These are phyloP conservation scores for Chrysosporium queenslandicum DNA, from an alignment of 2,329 filamentous ascomycete species.

Conservation along the genomic window DNA sequence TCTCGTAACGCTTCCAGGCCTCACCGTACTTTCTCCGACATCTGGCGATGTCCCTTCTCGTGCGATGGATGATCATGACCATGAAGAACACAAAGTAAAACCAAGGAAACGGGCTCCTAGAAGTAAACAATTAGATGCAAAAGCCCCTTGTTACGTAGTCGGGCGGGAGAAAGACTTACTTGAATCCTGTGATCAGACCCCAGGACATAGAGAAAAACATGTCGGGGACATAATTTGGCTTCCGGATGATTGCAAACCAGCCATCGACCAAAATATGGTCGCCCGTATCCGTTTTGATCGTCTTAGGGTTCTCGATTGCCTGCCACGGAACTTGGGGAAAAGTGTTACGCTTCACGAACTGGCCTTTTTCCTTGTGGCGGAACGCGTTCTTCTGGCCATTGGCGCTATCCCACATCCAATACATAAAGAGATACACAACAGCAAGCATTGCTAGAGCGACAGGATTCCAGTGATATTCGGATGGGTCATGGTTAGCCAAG, in stretches of 20 bases:
- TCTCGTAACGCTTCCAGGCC: slow-evolving; percentile 71
- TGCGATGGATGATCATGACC: slow-evolving; percentile 69
- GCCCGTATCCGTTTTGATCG: slow-evolving; percentile 60
- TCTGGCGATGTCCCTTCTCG: slow-evolving; percentile 61
- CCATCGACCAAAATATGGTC: slow-evolving; percentile 72
- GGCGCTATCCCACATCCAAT: slow-evolving; percentile 85
- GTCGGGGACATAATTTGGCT: slow-evolving; percentile 72
- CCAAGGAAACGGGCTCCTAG: slow-evolving; percentile 66
- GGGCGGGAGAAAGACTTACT: slow-evolving; percentile 17
- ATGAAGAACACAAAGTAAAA: slow-evolving; percentile 77
- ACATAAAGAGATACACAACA: slow-evolving; percentile 62
- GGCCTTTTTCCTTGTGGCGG: slow-evolving; percentile 66
- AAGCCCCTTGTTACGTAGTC: neutral
- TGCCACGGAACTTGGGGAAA: slow-evolving; percentile 86
- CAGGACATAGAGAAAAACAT: slow-evolving; percentile 65
- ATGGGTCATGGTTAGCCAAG: slow-evolving; percentile 70
- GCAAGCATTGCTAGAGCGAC: slow-evolving; percentile 56
- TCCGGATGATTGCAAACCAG: slow-evolving; percentile 67
- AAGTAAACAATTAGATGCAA: neutral
- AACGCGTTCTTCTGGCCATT: slow-evolving; percentile 92
- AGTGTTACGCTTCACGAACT: slow-evolving; percentile 56
- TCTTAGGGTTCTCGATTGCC: slow-evolving; percentile 66
- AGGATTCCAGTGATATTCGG: slow-evolving; percentile 65
- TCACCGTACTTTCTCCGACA: slow-evolving; percentile 74
- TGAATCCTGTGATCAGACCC: slow-evolving; percentile 72